Evolutionary conservation across 1,139 yeast species (phyloP), one percentile per base, ranked within the genome.

Genomic region (Wickerhamomyces sp.): DNA sequence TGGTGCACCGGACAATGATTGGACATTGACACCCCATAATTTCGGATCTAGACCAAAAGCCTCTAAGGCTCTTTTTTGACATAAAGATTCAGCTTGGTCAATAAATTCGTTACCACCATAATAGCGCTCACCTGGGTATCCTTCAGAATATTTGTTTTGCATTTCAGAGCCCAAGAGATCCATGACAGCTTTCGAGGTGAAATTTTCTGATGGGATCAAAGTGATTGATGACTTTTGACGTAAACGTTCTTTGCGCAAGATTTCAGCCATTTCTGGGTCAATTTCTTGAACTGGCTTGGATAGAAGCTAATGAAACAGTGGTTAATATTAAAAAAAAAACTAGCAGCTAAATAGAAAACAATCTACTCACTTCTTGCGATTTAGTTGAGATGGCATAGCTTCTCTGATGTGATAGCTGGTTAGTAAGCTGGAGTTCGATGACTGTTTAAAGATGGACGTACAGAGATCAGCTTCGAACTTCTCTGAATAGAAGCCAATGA

Each of bases 81-180:
- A 90, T 54, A 90, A 70, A 13, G 78, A 65, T 70, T 90, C 97
- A 49, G 94, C 90, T 68, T 81, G 77, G 65, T 90, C 97, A 56
- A 90, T 90, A 65, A 81, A 81, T 68, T 90, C 90, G 64, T 90
- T 90, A 63, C 97, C 97, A 63, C 97, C 97, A 59, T 90, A 90
- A 70, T 90, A 90, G 64, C 97, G 81, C 57, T 89, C 96, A 48
- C 96, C 96, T 37, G 97, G 97, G 67, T 90, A 90, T 45, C 97
- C 97, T 69, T 90, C 97, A n/a, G 96, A 88, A 68, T 90, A 90
- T 73, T 90, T 90, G 76, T 90, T 90, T 67, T 88, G 94, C 96
- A 90, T 88, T 65, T 88, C 96, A 16, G 96, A 84, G 43, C 97
- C 97, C 58, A 90, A 76, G 37, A 90, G 76, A 59, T 90, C 96